Conservation (phyloP, 495 filamentous ascomycete genomes). For the Letharia lupina region DNA sequence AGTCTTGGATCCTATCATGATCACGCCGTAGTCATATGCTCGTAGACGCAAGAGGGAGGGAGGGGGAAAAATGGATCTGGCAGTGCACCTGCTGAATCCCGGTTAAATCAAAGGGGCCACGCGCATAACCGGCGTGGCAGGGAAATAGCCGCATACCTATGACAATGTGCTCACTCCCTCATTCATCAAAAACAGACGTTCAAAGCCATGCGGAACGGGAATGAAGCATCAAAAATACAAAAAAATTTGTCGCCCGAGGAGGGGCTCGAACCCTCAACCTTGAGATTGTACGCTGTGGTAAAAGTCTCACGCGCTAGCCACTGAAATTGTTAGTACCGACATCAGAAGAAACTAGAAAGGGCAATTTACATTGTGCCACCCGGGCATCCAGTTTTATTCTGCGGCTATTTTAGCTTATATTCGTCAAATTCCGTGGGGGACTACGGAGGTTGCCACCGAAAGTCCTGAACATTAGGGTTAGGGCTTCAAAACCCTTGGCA, state of each 20-base stretch:
- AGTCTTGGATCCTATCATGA: neutral
- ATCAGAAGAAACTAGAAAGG: neutral
- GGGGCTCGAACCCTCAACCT: slow-evolving; percentile 24
- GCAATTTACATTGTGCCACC: slow-evolving; percentile 13
- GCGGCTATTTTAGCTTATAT: neutral
- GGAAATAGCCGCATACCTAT: too few species aligned
- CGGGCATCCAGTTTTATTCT: neutral
- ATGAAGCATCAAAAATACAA: neutral
- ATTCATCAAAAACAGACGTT: too few species aligned
- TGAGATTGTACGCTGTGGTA: slow-evolving; percentile 10
- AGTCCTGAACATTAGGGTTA: too few species aligned
- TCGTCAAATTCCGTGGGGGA: too few species aligned
- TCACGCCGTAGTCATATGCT: neutral
- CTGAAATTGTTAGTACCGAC: neutral
- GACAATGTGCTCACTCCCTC: too few species aligned
- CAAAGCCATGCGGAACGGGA: too few species aligned
- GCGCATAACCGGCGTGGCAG: too few species aligned
- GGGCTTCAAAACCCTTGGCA: too few species aligned
- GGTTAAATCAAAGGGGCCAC: too few species aligned
- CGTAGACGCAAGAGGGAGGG: neutral
- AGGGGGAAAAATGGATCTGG: too few species aligned
- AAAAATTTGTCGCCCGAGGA: slow-evolving; percentile 11
- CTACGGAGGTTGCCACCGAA: too few species aligned
- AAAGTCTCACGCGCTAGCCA: slow-evolving; percentile 19
- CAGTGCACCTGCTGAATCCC: too few species aligned